Conservation (phyloP, 2,329 filamentous ascomycete species). For the Xylariaceae sp. region DNA sequence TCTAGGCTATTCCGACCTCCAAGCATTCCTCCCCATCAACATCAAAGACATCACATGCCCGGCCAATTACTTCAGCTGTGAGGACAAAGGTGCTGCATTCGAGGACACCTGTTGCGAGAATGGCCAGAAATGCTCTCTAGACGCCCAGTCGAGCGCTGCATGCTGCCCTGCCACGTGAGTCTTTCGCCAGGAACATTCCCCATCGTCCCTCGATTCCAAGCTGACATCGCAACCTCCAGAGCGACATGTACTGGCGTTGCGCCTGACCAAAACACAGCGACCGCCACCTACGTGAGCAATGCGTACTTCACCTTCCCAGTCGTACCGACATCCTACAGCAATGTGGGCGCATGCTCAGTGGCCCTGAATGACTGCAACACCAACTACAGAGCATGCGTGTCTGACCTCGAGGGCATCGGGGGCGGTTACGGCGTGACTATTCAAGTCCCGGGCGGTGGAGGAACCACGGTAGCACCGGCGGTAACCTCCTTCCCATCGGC, state of each 20-base stretch:
- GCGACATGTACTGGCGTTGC: slow-evolving; percentile 55
- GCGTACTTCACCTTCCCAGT: slow-evolving; percentile 58
- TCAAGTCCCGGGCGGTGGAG: slow-evolving; percentile 49
- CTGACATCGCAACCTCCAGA: slow-evolving; percentile 28
- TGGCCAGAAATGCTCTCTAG: slow-evolving; percentile 48
- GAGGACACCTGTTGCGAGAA: slow-evolving; percentile 48
- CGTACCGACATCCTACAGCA: slow-evolving; percentile 48
- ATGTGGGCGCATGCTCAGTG: slow-evolving; percentile 48
- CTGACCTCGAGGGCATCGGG: slow-evolving; percentile 40
- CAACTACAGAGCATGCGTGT: slow-evolving; percentile 53
- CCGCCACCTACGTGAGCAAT: slow-evolving; percentile 52
- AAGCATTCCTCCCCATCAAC: slow-evolving; percentile 24
- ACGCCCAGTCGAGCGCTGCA: slow-evolving; percentile 45
- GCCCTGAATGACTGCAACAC: slow-evolving; percentile 49
- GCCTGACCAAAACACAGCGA: slow-evolving; percentile 33
- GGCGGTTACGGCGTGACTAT: slow-evolving; percentile 52
- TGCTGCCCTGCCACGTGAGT: slow-evolving; percentile 52
- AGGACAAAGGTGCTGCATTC: slow-evolving; percentile 44
- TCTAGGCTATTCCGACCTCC: slow-evolving; percentile 20
- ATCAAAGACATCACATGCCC: slow-evolving; percentile 38
- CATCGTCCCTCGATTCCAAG: neutral
- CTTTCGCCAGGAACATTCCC: neutral
- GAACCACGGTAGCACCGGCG: slow-evolving; percentile 47
- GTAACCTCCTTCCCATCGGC: slow-evolving; percentile 37
- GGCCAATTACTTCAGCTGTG: slow-evolving; percentile 48